Evolutionary conservation across 2,329 filamentous ascomycete genomes (phyloP).

Genomic region (Aaosphaeria arxii): DNA sequence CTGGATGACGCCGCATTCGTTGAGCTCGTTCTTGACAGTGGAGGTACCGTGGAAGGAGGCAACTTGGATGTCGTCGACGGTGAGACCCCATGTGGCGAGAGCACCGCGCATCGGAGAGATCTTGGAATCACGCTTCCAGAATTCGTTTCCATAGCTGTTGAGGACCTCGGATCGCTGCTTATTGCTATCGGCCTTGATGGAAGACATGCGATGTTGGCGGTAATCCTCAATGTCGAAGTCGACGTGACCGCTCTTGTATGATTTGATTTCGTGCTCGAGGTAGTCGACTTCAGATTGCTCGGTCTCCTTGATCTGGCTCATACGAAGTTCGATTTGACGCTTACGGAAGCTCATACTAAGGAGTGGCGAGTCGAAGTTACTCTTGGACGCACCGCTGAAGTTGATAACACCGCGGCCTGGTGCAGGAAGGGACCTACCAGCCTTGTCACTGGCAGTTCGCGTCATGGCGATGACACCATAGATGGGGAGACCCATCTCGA

Average conservation of each 20-base stretch:
- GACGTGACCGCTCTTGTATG: constrained; percentile 1
- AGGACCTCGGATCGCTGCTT: constrained; percentile 3
- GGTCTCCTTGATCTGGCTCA: constrained; percentile 8
- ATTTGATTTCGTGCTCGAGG: constrained; percentile 3
- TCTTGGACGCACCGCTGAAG: constrained; percentile 12
- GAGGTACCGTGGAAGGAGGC: constrained; percentile 43
- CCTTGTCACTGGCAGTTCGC: constrained; percentile 32
- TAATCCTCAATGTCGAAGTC: constrained; percentile 5
- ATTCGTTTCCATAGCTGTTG: constrained; percentile 24
- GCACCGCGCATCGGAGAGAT: constrained; percentile 37
- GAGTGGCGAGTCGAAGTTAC: constrained; percentile 15
- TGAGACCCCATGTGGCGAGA: constrained; percentile 37
- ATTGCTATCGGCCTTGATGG: neutral
- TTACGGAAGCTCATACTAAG: constrained; percentile 25
- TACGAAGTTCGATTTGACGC: constrained; percentile 15
- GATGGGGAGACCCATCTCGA: constrained; percentile 37
- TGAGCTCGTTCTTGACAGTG: constrained; percentile 39
- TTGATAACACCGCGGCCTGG: constrained; percentile 39
- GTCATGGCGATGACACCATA: constrained; percentile 33
- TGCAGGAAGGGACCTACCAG: constrained; percentile 38
- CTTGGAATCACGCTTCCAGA: constrained; percentile 20
- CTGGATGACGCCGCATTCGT: constrained; percentile 38
- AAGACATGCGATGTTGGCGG: constrained; percentile 3
- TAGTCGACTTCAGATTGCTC: constrained; percentile 3
- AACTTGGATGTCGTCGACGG: constrained; percentile 38